Conservation (phyloP, 2,329 filamentous ascomycete species). For the Alternaria burnsii region DNA sequence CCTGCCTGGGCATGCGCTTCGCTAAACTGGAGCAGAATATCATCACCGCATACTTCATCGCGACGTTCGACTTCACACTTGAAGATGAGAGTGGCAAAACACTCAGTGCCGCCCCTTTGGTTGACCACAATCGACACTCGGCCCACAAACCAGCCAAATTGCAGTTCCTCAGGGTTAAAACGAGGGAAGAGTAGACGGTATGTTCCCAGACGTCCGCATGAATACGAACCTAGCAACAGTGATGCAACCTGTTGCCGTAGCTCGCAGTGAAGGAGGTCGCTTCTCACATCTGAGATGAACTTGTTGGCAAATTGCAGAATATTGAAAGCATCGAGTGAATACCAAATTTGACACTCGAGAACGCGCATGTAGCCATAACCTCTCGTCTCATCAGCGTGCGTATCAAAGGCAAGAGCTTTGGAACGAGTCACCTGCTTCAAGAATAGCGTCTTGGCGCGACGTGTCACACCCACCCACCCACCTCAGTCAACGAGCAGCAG, state of each 20-base stretch:
- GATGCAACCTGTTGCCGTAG: neutral
- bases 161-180: constrained; percentile 53
- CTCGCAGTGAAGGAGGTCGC: neutral
- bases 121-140: constrained; percentile 51
- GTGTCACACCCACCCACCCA: constrained; percentile 15
- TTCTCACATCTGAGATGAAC: neutral
- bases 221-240: neutral
- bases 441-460: constrained; percentile 21
- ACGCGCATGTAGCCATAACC: neutral
- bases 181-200: constrained; percentile 26
- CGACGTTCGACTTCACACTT: constrained; percentile 59
- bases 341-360: neutral
- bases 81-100: constrained; percentile 52
- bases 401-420: constrained; percentile 6
- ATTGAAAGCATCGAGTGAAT: neutral
- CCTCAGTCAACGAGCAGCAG: constrained; percentile 8
- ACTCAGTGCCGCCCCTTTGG: constrained; percentile 37
- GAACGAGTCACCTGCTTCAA: constrained; percentile 6
- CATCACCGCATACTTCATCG: constrained; percentile 60
- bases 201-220: too few species aligned
- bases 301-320: neutral
- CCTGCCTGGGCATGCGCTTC: constrained; percentile 57
- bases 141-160: constrained; percentile 53
- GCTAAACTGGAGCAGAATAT: constrained; percentile 64
- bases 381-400: neutral